Conservation (phyloP, 148 eudicot genomes). For the Talinum fruticosum region DNA sequence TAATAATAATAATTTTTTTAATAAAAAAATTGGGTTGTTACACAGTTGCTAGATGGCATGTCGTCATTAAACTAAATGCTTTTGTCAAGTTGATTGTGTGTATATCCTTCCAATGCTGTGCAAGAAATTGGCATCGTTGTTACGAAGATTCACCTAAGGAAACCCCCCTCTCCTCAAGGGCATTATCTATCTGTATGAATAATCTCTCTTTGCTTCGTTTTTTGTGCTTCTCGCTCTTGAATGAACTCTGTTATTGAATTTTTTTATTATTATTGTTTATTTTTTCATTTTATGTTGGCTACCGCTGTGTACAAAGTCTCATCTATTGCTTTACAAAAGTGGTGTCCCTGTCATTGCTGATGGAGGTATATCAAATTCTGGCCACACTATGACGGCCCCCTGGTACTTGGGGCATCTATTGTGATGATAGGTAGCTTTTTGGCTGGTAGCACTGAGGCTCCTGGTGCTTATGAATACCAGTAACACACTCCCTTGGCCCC, state of each 20-base stretch:
- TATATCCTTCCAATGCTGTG: not conserved
- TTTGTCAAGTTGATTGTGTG: not conserved
- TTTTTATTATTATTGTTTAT: too few relatives aligned
- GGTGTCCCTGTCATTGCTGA: conserved; percentile 90
- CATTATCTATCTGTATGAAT: not conserved
- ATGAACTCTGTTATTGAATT: too few relatives aligned
- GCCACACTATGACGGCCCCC: conserved; percentile 89
- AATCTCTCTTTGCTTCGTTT: too few relatives aligned
- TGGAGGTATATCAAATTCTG: conserved; percentile 95
- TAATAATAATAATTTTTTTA: too few relatives aligned
- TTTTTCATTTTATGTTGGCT: conserved; percentile 42
- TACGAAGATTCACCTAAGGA: not conserved
- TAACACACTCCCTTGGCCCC: not conserved
- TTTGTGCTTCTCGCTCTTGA: too few relatives aligned
- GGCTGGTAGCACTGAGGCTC: conserved; percentile 96
- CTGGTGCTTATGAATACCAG: conserved; percentile 72
- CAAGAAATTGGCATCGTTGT: too few relatives aligned
- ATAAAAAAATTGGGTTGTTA: too few relatives aligned
- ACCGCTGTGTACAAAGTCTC: conserved; percentile 94
- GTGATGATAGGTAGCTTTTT: conserved; percentile 99
- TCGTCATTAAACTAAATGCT: not conserved
- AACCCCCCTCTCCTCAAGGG: not conserved
- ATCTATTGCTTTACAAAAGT: conserved; percentile 59
- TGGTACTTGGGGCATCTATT: conserved; percentile 87
- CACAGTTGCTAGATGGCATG: too few relatives aligned